phyloP scores from a whole-genome alignment of 1,284 basidiomycete genomes.

The Dichomitus squalens region DNA sequence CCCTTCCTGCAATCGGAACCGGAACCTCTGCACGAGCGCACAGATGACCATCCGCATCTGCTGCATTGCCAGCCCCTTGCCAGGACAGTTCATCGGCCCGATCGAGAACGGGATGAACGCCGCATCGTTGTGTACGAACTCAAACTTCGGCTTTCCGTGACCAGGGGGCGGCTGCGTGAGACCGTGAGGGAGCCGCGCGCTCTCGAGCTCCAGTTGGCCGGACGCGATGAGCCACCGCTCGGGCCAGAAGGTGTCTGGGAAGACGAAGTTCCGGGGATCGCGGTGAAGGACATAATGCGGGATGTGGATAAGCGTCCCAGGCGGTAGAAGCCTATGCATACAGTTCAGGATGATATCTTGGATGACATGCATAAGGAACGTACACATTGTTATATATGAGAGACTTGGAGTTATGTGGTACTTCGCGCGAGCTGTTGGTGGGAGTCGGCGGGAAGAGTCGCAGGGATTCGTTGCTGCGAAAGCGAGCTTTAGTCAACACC shows the following conservation, averaged over 20 bases:
- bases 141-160: background rate
- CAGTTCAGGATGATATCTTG: too few relatives aligned
- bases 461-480: slow-evolving; percentile 55
- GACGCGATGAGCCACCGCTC: slow-evolving; percentile 9
- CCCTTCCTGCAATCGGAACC: background rate
- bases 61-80: slow-evolving; percentile 30
- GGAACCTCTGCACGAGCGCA: slow-evolving; percentile 2
- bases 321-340: background rate
- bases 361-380: too few relatives aligned
- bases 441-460: slow-evolving; percentile 56
- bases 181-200: background rate
- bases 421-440: slow-evolving; percentile 51
- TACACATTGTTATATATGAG: background rate
- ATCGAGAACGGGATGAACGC: slow-evolving; percentile 33
- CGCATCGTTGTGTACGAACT: slow-evolving; percentile 21
- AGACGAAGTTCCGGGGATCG: slow-evolving; percentile 2
- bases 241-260: slow-evolving; percentile 5
- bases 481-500: background rate
- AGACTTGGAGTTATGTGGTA: slow-evolving; percentile 1
- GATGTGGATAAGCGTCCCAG: background rate
- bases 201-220: background rate
- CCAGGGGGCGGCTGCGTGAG: background rate
- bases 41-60: slow-evolving; percentile 14
- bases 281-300: background rate
- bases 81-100: slow-evolving; percentile 33